Evolutionary conservation across 2,329 filamentous ascomycete species (phyloP).

Genomic region (Leptographium wingfieldii): DNA sequence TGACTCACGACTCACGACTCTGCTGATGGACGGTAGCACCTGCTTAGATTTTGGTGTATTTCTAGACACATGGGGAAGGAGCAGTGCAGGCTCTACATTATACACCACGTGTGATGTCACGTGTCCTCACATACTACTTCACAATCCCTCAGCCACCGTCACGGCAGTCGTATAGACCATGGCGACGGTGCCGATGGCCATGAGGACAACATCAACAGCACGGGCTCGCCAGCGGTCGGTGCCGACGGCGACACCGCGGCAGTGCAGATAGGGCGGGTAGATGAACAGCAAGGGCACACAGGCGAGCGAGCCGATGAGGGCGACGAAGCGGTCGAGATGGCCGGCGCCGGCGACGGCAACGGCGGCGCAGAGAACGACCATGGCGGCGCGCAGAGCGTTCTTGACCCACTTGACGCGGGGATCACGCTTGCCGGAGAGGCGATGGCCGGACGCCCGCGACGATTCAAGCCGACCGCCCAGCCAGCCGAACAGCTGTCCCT

Average conservation of each 20-base stretch:
- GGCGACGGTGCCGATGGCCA: slow-evolving; percentile 48
- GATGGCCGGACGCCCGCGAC: neutral
- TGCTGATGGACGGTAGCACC: too few species aligned
- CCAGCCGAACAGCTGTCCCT: slow-evolving; percentile 51
- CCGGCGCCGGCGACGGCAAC: slow-evolving; percentile 52
- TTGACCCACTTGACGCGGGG: slow-evolving; percentile 62
- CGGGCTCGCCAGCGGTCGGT: slow-evolving; percentile 29
- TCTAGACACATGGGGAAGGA: too few species aligned
- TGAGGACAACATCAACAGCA: slow-evolving; percentile 46
- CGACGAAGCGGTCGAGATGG: slow-evolving; percentile 63
- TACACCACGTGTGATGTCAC: neutral
- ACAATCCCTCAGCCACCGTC: slow-evolving; percentile 27
- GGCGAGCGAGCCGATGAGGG: slow-evolving; percentile 59
- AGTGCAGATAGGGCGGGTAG: slow-evolving; percentile 61
- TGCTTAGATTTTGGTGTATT: too few species aligned
- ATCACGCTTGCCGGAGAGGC: slow-evolving; percentile 53
- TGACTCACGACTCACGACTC: too few species aligned
- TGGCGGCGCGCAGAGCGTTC: slow-evolving; percentile 47
- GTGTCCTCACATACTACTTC: too few species aligned
- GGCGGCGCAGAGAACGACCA: slow-evolving; percentile 46
- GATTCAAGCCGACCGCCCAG: slow-evolving; percentile 7
- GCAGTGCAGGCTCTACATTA: too few species aligned
- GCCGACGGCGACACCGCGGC: slow-evolving; percentile 49
- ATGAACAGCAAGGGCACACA: slow-evolving; percentile 69
- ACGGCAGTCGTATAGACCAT: slow-evolving; percentile 62